Conservation (phyloP, 306 rosid genomes). For the Oemleria cerasiformis region DNA sequence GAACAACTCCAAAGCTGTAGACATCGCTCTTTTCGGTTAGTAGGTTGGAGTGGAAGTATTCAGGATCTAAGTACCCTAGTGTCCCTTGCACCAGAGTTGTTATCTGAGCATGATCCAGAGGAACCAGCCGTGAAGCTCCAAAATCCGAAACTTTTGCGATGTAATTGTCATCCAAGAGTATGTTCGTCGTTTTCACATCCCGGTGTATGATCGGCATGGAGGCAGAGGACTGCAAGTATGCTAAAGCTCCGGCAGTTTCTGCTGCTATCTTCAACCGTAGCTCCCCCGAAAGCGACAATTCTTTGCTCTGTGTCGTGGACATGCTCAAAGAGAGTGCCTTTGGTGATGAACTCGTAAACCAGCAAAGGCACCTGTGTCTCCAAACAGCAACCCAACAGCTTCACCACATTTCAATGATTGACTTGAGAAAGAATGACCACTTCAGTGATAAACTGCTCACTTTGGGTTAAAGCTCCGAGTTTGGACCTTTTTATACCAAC, state of each 20-base stretch:
- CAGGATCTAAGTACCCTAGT: conserved; percentile 29
- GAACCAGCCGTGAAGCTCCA: conserved; percentile 17
- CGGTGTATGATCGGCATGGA: conserved; percentile 23
- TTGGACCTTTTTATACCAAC: conserved; percentile 31
- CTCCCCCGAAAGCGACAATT: conserved; percentile 14
- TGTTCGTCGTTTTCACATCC: conserved; percentile 24
- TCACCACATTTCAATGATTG: conserved; percentile 31
- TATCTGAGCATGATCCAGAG: conserved; percentile 1
- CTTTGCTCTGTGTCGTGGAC: conserved; percentile 2
- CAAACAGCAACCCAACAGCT: conserved; percentile 29
- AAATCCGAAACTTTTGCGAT: conserved; percentile 11
- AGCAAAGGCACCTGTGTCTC: conserved; percentile 22
- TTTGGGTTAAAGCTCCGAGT: conserved; percentile 6
- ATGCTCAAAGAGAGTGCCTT: conserved; percentile 13
- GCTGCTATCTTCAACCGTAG: conserved; percentile 27
- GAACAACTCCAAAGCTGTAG: conserved; percentile 31
- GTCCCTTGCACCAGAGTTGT: conserved; percentile 18
- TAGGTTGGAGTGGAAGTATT: conserved; percentile 25
- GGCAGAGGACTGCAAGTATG: conserved; percentile 23
- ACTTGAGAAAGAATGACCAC: conserved; percentile 29
- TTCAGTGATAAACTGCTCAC: conserved; percentile 29
- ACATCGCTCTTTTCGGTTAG: conserved; percentile 29
- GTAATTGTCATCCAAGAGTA: conserved; percentile 25
- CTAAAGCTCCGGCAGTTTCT: conserved; percentile 26
- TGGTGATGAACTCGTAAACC: conserved; percentile 29